Evolutionary conservation across 1,284 basidiomycete species (phyloP), one percentile per base, ranked within the genome.

Genomic region (Exobasidium cylindrosporum): DNA sequence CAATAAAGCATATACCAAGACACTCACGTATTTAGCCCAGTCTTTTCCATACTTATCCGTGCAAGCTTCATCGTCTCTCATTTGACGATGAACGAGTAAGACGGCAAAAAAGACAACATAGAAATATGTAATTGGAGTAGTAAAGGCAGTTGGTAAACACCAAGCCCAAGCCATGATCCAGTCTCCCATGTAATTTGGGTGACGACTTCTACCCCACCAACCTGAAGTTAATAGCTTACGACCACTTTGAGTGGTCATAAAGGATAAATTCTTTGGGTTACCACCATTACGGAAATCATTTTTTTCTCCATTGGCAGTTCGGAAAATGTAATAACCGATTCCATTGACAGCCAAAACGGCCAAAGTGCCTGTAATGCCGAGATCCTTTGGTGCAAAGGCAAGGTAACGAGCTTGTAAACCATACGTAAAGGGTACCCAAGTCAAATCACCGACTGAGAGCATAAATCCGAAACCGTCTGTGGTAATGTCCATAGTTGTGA

Each of bases 401-500:
- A 98, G 87, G 82, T 90, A 98, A 59, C 93, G 89, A 1, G 94
- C 91, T 83, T 98, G 94, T 4, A 97, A 86, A 24, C 87, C 88
- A 82, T 97, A 99, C 14, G 88, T 88, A 82, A 97, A 97, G 4
- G 96, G 96, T 7, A 98, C 90, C 90, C 92, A 97, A 21, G 88
- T 83, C 26, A 97, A 86, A 80, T 98, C 93, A 52, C 95, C 96
- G 54, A 96, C 87, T 2, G 91, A 83, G 31, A 99, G 88, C 96
- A 98, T 99, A 85, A 95, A 97, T 5, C 96, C 96, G 73, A 98
- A 97, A 3, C 95, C 95, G 73, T 99, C 96, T 29, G 91, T 92
- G 6, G 89, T 95, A 77, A 98, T 96, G 80, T 98, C 95, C 92
- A 98, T 97, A 21, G 91, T 93, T 7, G 91, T 94, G 66, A 98